These are phyloP conservation scores for Papiliotrema fonsecae DNA, from an alignment of 1,284 basidiomycete species.

Conservation along the genomic window DNA sequence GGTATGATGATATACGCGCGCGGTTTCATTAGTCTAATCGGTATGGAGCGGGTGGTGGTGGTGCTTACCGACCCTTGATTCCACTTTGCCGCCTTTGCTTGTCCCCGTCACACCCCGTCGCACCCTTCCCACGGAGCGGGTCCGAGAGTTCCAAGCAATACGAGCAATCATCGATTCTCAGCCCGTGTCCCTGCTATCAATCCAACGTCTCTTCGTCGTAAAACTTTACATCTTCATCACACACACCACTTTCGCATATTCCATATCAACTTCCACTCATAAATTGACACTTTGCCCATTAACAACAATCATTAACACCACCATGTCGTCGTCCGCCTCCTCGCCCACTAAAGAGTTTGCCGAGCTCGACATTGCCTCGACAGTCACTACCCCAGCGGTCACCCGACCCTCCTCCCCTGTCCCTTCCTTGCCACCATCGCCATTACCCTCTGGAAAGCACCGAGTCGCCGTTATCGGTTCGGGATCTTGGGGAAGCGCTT, in stretches of 20 bases:
- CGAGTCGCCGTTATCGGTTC: constrained; percentile 56
- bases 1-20: too few species aligned
- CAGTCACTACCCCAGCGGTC: constrained; percentile 38
- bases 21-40: too few species aligned
- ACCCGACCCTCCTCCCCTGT: constrained; percentile 40
- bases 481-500: constrained; percentile 55
- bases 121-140: too few species aligned
- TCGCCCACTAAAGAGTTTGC: constrained; percentile 29
- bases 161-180: too few species aligned
- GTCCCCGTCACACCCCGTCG: too few species aligned
- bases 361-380: constrained; percentile 35
- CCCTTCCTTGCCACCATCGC: constrained; percentile 35
- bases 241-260: not conserved
- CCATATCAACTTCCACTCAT: not conserved
- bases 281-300: not conserved
- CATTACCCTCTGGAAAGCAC: constrained; percentile 49
- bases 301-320: not conserved
- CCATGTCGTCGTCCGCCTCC: constrained; percentile 25
- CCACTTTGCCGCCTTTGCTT: too few species aligned
- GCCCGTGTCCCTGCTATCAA: too few species aligned
- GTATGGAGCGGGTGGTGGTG: too few species aligned
- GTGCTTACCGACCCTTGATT: too few species aligned
- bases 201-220: not conserved
- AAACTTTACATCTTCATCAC: not conserved
- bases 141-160: too few species aligned